These are phyloP conservation scores for Microdochium nivale DNA, from an alignment of 2,329 filamentous ascomycete genomes.

Conservation along the genomic window DNA sequence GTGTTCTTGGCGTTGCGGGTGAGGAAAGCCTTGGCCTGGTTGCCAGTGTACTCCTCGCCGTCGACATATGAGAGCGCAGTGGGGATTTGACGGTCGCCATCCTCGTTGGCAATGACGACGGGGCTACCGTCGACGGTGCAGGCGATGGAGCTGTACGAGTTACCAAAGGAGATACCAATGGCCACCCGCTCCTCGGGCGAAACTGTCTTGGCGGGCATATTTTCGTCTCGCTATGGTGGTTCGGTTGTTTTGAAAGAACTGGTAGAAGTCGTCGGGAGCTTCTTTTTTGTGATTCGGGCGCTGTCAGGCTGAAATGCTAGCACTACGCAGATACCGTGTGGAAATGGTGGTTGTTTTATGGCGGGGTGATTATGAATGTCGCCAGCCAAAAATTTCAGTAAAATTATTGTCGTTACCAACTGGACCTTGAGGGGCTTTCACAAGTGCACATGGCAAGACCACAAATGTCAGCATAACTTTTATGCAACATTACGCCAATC, in stretches of 20 bases:
- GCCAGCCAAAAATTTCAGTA: background rate
- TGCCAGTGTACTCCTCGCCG: conserved; percentile 93
- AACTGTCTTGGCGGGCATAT: conserved; percentile 27
- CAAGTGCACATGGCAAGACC: background rate
- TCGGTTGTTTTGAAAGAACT: background rate
- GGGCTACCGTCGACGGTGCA: conserved; percentile 89
- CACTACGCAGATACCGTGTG: background rate
- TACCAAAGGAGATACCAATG: conserved; percentile 97
- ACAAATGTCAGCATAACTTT: background rate
- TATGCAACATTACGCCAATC: background rate
- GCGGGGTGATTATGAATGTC: background rate
- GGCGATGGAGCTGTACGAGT: conserved; percentile 96
- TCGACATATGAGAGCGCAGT: conserved; percentile 89
- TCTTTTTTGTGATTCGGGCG: background rate
- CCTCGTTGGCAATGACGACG: conserved; percentile 97
- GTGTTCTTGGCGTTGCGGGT: conserved; percentile 91
- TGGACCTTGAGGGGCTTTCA: background rate
- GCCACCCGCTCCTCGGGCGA: conserved; percentile 55
- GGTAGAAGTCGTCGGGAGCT: background rate
- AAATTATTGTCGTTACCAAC: background rate
- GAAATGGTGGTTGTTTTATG: background rate
- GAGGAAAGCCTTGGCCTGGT: conserved; percentile 89
- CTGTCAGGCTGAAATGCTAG: background rate
- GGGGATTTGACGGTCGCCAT: conserved; percentile 97
- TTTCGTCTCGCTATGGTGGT: background rate